Evolutionary conservation across 495 filamentous ascomycete species (phyloP).

Genomic region (Trichoderma parareesei): DNA sequence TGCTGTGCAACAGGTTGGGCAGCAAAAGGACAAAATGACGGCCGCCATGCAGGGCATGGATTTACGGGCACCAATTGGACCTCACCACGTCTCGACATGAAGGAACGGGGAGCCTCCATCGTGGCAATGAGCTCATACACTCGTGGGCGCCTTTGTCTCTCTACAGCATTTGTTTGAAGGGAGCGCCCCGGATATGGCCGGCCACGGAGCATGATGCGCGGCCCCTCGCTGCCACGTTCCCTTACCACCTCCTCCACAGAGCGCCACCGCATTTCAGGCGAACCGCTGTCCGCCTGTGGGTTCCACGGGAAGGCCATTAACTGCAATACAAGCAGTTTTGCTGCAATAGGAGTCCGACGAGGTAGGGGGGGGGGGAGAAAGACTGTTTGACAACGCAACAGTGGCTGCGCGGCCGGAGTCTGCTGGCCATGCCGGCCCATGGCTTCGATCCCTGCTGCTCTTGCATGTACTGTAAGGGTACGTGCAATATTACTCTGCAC

Average conservation of each 20-base stretch:
- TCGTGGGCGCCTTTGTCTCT: background rate
- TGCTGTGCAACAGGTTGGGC: background rate
- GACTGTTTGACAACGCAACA: background rate
- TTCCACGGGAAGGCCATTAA: background rate
- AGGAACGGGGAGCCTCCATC: background rate
- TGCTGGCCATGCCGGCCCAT: conserved; percentile 13
- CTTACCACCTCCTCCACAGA: background rate
- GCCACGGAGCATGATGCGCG: background rate
- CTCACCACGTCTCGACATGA: background rate
- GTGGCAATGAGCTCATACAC: background rate
- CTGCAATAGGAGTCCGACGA: background rate
- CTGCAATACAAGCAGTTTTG: background rate
- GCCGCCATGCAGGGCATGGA: background rate
- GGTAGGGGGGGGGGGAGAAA: background rate
- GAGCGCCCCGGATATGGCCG: background rate
- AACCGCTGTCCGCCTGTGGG: background rate
- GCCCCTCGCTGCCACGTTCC: background rate
- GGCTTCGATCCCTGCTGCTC: background rate
- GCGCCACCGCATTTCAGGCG: background rate
- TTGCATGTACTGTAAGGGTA: background rate
- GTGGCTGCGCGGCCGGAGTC: background rate
- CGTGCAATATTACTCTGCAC: background rate
- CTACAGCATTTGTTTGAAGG: background rate
- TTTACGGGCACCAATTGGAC: background rate
- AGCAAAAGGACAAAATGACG: background rate